Evolutionary conservation across 768 basidiomycete genomes (phyloP).

Genomic region (Lentinula edodes): DNA sequence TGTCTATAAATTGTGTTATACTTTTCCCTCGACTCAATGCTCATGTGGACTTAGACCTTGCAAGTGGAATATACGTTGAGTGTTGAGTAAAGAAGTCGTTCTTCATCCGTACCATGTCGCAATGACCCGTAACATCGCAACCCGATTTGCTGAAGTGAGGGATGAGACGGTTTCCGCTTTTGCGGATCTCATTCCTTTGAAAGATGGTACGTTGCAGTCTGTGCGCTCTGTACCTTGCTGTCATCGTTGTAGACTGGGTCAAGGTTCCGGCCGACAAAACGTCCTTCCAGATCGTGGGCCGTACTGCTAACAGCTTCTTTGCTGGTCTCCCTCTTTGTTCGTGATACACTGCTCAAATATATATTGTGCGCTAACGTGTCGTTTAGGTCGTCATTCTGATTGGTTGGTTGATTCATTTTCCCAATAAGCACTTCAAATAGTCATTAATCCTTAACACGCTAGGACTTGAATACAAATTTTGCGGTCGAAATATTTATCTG

Average conservation of each 20-base stretch:
- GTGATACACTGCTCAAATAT: neutral
- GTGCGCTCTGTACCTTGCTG: neutral
- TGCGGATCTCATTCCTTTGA: neutral
- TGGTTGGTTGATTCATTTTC: neutral
- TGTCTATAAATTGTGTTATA: neutral
- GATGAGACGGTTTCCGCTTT: neutral
- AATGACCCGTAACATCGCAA: neutral
- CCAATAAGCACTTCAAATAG: neutral
- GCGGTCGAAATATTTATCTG: slow-evolving; percentile 19
- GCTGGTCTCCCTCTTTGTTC: neutral
- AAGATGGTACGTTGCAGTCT: neutral
- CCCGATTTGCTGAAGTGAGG: neutral
- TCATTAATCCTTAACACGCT: neutral
- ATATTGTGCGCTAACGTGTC: no score
- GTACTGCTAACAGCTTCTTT: neutral
- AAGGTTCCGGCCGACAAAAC: neutral
- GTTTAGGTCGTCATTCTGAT: slow-evolving; percentile 2
- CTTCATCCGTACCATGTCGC: neutral
- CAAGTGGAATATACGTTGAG: neutral
- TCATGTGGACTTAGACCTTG: neutral
- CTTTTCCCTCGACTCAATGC: neutral
- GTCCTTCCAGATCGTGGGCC: neutral
- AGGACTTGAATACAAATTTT: slow-evolving; percentile 20
- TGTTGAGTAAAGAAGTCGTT: neutral
- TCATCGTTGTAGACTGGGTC: neutral